Percentiles rank a stretch among this genome's conserved stretches.
Evolutionary conservation across 805 yeast genomes (phyloP).

Genomic region (Wickerhamiella nectarea): DNA sequence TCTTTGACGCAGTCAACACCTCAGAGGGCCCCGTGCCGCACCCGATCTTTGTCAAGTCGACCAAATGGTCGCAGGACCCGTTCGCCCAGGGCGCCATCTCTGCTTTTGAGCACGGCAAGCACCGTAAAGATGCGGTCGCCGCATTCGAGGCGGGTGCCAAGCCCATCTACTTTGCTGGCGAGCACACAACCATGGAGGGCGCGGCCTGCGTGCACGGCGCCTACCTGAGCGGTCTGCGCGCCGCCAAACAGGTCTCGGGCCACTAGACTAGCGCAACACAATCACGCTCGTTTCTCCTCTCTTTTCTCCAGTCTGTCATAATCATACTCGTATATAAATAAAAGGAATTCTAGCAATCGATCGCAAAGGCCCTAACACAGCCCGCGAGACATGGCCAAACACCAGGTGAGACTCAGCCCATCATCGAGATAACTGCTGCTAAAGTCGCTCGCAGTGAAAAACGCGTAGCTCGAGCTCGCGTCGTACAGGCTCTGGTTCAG

Average conservation of each 20-base stretch:
- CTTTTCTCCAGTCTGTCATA: no score
- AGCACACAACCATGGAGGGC: slow-evolving; percentile 70
- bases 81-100: slow-evolving; percentile 63
- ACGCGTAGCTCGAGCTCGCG: slow-evolving; percentile 45
- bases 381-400: slow-evolving; percentile 49
- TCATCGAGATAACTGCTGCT: slow-evolving; percentile 42
- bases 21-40: slow-evolving; percentile 17
- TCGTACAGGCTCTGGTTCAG: slow-evolving; percentile 58
- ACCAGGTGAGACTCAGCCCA: slow-evolving; percentile 78
- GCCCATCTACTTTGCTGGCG: slow-evolving; percentile 70
- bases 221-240: slow-evolving; percentile 56
- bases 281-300: no score
- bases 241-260: slow-evolving; percentile 25
- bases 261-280: not conserved
- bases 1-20: slow-evolving; percentile 17
- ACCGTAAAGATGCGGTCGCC: slow-evolving; percentile 48
- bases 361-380: slow-evolving; percentile 5
- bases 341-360: not conserved
- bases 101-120: slow-evolving; percentile 53
- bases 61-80: slow-evolving; percentile 59
- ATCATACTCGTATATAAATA: not conserved
- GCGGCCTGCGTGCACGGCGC: slow-evolving; percentile 89
- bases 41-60: slow-evolving; percentile 32
- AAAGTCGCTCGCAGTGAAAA: slow-evolving; percentile 43
- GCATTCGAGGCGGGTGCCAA: slow-evolving; percentile 45